Base-by-base conservation (phyloP, 108 stramenopile genomes). In the Fistulifera solaris region DNA sequence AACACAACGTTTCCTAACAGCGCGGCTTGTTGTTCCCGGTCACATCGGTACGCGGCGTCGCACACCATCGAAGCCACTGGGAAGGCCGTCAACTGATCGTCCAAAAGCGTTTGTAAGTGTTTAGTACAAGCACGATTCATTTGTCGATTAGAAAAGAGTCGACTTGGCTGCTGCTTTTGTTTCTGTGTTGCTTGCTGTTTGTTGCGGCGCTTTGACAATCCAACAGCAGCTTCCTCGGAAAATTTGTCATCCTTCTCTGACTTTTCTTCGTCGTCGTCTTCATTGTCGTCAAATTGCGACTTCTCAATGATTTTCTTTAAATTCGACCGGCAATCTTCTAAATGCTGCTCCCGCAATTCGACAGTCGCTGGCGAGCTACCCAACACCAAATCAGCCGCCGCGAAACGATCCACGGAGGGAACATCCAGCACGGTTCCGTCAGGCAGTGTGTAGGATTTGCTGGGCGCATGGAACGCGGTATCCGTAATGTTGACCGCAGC, bases 11-110 rank as follows among this genome's bases (percentile, higher is more conserved):
- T 89, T 5, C 85, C 87, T 38, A 94, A 58, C 22, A 94, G 66
- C 6, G 67, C 47, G 0, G 81, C 81, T 49, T 94, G 92, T 54
- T 94, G 92, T 59, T 94, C 92, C 7, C 88, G 79, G 66, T 89
- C 84, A 52, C 92, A 94, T 4, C 70, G 77, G 65, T 81, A 89
- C 21, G 85, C 92, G 4, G 92, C 68, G 59, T 89, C 92, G 46
- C 84, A 85, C 13, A 94, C 71, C 83, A 94, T 85, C 67, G 73
- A 69, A 1, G 87, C 84, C 24, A 89, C 69, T 13, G 87, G 73
- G 18, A 70, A 55, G 7, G 83, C 71, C 4, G 89, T 81, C 0
- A 87, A 43, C 6, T 48, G 48, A 40, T 77, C 67, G 28, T 68
- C 65, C 24, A 71, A 50, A 17, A 39, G 48, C 12, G 59, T 53